Percentiles rank a stretch among this genome's conserved stretches.
phyloP scores from a whole-genome alignment of 1,284 basidiomycete species.

The Cystodermella granulosa region DNA sequence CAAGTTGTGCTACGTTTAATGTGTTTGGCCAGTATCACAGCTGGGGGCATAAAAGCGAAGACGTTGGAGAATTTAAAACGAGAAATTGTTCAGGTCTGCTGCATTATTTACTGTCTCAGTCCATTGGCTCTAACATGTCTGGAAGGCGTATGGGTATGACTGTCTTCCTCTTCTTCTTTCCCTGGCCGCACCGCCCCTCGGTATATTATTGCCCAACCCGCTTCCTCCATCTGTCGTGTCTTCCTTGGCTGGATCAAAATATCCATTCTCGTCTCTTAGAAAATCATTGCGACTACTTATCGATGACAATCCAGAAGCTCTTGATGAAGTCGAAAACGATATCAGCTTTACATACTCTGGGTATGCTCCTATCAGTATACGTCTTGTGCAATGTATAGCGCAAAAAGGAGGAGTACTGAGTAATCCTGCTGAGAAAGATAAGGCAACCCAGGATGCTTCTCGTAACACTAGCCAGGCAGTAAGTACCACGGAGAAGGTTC shows the following conservation, averaged over 20 bases:
- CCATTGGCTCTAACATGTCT: background rate
- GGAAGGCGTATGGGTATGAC: constrained; percentile 87
- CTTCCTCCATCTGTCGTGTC: constrained; percentile 48
- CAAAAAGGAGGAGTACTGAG: constrained; percentile 85
- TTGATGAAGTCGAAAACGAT: constrained; percentile 83
- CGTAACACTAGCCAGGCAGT: constrained; percentile 40
- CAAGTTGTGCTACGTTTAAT: constrained; percentile 73
- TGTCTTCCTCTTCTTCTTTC: constrained; percentile 81
- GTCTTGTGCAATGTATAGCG: constrained; percentile 87
- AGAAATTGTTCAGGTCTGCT: constrained; percentile 79
- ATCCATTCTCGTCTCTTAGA: constrained; percentile 68
- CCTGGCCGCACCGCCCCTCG: constrained; percentile 68
- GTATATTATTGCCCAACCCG: constrained; percentile 61
- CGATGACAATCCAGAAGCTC: constrained; percentile 76
- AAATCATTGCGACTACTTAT: constrained; percentile 88
- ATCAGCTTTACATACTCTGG: constrained; percentile 96
- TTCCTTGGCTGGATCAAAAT: constrained; percentile 48
- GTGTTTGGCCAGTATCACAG: constrained; percentile 80
- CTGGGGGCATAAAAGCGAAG: constrained; percentile 85
- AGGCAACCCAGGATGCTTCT: constrained; percentile 37
- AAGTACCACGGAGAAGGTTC: constrained; percentile 47
- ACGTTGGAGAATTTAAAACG: constrained; percentile 83
- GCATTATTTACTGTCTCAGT: background rate
- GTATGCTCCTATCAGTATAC: constrained; percentile 88
- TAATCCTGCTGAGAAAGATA: constrained; percentile 61